Conservation (phyloP, 2,329 filamentous ascomycete species). For the Keithomyces neogunnii region DNA sequence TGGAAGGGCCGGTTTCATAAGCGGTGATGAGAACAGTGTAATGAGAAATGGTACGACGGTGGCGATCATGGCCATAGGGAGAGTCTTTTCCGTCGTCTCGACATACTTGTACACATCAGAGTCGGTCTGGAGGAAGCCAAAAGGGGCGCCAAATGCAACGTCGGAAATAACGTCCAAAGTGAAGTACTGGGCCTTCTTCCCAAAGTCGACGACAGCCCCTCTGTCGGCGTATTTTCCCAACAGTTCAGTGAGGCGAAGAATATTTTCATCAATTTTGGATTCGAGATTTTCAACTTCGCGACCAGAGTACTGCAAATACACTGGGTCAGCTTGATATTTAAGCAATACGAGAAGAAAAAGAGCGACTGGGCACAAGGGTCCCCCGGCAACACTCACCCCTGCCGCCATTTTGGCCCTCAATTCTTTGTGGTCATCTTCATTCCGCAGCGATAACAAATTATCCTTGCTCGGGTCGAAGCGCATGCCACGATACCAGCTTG, state of each 20-base stretch:
- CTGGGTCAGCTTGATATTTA: background rate
- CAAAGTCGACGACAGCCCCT: conserved; percentile 6
- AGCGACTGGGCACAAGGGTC: background rate
- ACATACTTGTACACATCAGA: conserved; percentile 40
- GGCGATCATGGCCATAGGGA: conserved; percentile 9
- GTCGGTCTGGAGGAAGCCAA: conserved; percentile 38
- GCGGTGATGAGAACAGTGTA: conserved; percentile 1
- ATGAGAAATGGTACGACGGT: conserved; percentile 8
- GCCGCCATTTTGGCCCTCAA: conserved; percentile 39
- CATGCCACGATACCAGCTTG: conserved; percentile 36
- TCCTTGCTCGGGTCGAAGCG: conserved; percentile 40
- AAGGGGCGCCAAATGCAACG: conserved; percentile 40
- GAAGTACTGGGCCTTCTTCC: conserved; percentile 42
- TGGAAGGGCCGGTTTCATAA: conserved; percentile 27
- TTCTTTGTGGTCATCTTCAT: conserved; percentile 35
- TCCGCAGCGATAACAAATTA: conserved; percentile 39
- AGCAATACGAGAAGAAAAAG: no score
- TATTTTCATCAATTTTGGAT: conserved; percentile 19
- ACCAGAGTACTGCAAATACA: conserved; percentile 37
- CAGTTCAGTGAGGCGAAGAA: conserved; percentile 6
- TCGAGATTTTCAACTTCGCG: conserved; percentile 36
- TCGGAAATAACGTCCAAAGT: conserved; percentile 47
- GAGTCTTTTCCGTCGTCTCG: conserved; percentile 23
- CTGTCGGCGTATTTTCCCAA: conserved; percentile 7
- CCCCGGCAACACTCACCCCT: conserved; percentile 21